phyloP scores from a whole-genome alignment of 495 filamentous ascomycete genomes.

The Beverwykella pulmonaria region DNA sequence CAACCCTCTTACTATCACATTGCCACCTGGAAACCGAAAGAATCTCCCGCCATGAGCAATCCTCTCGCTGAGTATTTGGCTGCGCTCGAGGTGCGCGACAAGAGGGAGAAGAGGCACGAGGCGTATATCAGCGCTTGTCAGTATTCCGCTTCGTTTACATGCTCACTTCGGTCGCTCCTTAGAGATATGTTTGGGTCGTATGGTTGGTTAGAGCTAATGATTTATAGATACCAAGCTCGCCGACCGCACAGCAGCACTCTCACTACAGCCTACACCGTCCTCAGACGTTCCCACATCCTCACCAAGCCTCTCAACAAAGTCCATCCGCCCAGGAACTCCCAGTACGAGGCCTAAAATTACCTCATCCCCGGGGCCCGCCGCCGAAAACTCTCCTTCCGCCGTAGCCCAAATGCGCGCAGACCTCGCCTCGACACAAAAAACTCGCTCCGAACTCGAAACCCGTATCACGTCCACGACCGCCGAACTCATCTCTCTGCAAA shows the following conservation, averaged over 20 bases:
- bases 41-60: conserved; percentile 41
- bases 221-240: conserved; percentile 48
- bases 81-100: conserved; percentile 45
- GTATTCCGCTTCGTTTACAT: conserved; percentile 9
- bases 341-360: conserved; percentile 9
- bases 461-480: conserved; percentile 37
- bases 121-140: conserved; percentile 45
- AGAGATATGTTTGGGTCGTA: not conserved
- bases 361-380: conserved; percentile 9
- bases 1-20: not conserved
- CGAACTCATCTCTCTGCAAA: conserved; percentile 43
- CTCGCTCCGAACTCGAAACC: conserved; percentile 40
- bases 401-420: conserved; percentile 42
- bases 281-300: conserved; percentile 9
- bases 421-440: conserved; percentile 45
- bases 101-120: conserved; percentile 43
- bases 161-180: not conserved
- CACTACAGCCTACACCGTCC: conserved; percentile 7
- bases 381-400: conserved; percentile 12
- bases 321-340: conserved; percentile 24
- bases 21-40: not conserved
- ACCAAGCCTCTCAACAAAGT: conserved; percentile 6
- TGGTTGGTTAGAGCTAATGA: not conserved
- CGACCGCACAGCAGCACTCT: conserved; percentile 44
- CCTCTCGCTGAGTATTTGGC: conserved; percentile 45